Evolutionary conservation across 1,139 yeast genomes (phyloP), one percentile per base, ranked within the genome.

Genomic region (Lodderomyces margitis): DNA sequence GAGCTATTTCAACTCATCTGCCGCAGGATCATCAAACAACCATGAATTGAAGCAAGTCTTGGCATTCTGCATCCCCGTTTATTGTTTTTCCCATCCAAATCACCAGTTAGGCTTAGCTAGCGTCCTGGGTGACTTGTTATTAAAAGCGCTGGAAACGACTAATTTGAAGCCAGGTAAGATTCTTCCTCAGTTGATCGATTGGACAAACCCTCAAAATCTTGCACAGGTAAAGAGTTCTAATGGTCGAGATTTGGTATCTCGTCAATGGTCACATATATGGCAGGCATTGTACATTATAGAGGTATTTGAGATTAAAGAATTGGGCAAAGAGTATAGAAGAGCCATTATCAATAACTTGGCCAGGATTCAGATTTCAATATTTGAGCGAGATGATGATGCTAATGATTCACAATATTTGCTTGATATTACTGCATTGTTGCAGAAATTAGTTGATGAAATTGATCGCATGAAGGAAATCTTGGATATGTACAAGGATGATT

Each of bases 61-160:
- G 46, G 81, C 95, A 9, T 89, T 87, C 57, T 89, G 96, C 56
- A 73, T 92, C 30, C 98, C 98, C 0, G 96, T 87, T 1, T 89
- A 87, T 58, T 84, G 95, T 27, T 87, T 80, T 57, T 86, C 96
- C 32, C 91, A 85, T 50, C 66, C 74, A 1, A 70, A 68, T 21
- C 96, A 89, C 59, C 97, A 89, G 59, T 72, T 74, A 38, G 72
- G 83, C 46, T 66, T 91, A 56, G 77, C 83, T 5, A 66, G 78
- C 17, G 73, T 84, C 14, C 81, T 82, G 16, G 81, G 84, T 2
- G 94, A 85, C 58, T 79, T 87, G 6, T 61, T 88, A 34, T 68
- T 72, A 42, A 70, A 94, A 50, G 61, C 86, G 46, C 75, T 74
- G 45, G 68, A 65, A 67, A 43, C 35, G 6, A 55, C 60, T 16